Evolutionary conservation across 2,329 filamentous ascomycete species (phyloP), one percentile per base, ranked within the genome.

Genomic region (Stagonosporopsis chrysanthemi): DNA sequence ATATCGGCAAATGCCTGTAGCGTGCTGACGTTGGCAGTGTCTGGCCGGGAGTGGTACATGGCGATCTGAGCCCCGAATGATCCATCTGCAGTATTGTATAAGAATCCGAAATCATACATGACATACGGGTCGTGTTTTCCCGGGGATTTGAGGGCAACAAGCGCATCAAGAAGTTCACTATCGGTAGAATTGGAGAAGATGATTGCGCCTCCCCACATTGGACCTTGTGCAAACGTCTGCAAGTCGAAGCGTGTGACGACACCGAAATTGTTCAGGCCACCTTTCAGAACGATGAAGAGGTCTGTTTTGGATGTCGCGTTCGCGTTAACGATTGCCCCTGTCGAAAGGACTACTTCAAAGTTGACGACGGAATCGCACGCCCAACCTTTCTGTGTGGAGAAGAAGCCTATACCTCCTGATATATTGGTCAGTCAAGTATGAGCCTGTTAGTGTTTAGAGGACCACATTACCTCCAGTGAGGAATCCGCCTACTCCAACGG

Each of bases 271-370:
- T 58, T 64, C 12, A 24, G 28, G 17, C 77, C 77, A 31, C 77
- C 78, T 56, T 78, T 79, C 28, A 80, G 63, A n/a, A 75, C 75
- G 12, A 60, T 61, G 56, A 76, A 80, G 22, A 81, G 73, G 38
- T 80, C 76, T 2, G 44, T 40, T 38, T 79, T 75, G 24, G 71
- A 64, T 14, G 64, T 70, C n/a, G 58, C 63, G 44, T 72, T 77
- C 9, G 78, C 79, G 45, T 78, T 74, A 19, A 78, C 70, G 47
- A 79, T 70, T 11, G 64, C 73, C 7, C 76, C 78, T 62, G 76
- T 75, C 11, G 78, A 76, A 19, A 82, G 71, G 12, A 80, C 77
- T 28, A 81, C 74, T 57, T 83, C 77, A 40, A 73, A 58, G 36
- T 63, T 65, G 26, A 46, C 17, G 5, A 63, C 53, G 4, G 43